Base-by-base conservation (phyloP, 805 yeast genomes). In the Kurtzmaniella cleridarum region DNA sequence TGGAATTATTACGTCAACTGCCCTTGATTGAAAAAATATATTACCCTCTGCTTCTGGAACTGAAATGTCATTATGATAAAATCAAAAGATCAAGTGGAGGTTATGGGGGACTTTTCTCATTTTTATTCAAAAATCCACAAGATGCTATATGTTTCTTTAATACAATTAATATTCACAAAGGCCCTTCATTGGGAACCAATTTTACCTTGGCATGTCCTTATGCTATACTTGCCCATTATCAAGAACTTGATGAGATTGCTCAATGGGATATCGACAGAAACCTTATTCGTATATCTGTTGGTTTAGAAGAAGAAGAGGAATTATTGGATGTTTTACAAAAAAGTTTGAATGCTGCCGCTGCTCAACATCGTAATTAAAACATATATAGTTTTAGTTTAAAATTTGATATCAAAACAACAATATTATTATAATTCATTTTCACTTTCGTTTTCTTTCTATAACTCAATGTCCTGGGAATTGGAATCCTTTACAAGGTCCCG, bases 131-230 rank as follows among this genome's bases (percentile, higher is more conserved):
- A 38, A 71, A 77, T 4, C 77, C 81, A 8, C 65, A 68, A 15
- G 79, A 76, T 47, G 95, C 95, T 0, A 70, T 72, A 29, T 65
- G 65, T n/a, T 90, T 89, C 58, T 90, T 84, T 64, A 79, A 90
- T 59, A 69, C 76, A 5, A 73, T 79, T 28, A 66, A 72, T 35
- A 61, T 84, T 44, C 84, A 87, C 43, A 90, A 90, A 62, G 96
- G 96, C 2, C 96, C 96, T 3, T 82, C 93, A 12, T 71, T 89
- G 48, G 96, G 96, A 10, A 87, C 96, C 0, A 89, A 85, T 61
- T 86, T 87, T 64, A 83, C 95, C 0, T 67, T 89, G 49, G 89
- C 89, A 4, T 89, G 95, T 56, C 96, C 97, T 7, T 90, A 90
- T 60, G 75, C 95, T 5, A 76, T 90, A 34, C 68, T 90, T 42